Conservation (phyloP, 2,329 filamentous ascomycete genomes). For the Colletotrichum neosansevieriae region DNA sequence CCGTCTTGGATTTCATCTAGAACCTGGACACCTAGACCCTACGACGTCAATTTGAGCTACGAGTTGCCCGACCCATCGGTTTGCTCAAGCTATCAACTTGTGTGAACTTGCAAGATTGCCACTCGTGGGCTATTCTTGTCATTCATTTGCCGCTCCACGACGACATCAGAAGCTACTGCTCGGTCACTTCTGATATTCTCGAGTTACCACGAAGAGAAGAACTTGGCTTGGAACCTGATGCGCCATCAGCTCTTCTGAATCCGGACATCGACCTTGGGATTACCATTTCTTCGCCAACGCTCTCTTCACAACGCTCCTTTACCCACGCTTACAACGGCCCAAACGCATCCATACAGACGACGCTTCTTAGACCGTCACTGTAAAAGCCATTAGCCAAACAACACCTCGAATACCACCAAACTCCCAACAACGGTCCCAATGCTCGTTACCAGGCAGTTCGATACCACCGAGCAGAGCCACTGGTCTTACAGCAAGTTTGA, state of each 20-base stretch:
- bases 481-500: constrained; percentile 68
- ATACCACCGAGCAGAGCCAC: constrained; percentile 65
- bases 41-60: constrained; percentile 27
- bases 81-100: constrained; percentile 19
- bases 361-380: constrained; percentile 27
- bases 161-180: not conserved
- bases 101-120: constrained; percentile 13
- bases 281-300: constrained; percentile 13
- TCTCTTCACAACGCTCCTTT: constrained; percentile 16
- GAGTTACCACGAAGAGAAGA: not conserved
- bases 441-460: constrained; percentile 67
- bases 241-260: constrained; percentile 38
- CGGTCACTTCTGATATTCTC: constrained; percentile 1
- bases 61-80: constrained; percentile 13
- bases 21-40: constrained; percentile 26
- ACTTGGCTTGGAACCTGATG: constrained; percentile 36
- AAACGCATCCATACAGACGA: constrained; percentile 18
- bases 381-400: constrained; percentile 29
- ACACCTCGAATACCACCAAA: constrained; percentile 34
- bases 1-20: constrained; percentile 23
- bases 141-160: not conserved
- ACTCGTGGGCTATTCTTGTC: constrained; percentile 3
- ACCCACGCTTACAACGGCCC: not conserved
- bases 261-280: constrained; percentile 27
- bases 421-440: constrained; percentile 56